phyloP scores from a whole-genome alignment of 139 green algal species.

The Deuterostichococcus epilithicus region DNA sequence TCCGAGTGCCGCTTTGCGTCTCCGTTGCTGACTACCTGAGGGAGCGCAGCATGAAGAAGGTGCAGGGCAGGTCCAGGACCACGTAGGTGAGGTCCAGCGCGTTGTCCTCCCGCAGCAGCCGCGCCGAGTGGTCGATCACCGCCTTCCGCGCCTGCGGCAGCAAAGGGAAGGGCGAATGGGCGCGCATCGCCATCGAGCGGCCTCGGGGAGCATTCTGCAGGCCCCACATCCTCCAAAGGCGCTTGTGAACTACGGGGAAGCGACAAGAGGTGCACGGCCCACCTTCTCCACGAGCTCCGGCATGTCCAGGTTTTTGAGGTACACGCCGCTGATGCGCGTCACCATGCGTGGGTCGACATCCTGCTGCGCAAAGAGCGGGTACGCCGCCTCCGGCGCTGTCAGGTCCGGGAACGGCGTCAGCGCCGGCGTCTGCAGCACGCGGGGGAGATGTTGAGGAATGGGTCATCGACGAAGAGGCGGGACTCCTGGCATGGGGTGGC shows the following conservation, averaged over 20 bases:
- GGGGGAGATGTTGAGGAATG: too few relatives aligned
- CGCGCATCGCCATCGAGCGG: slow-evolving; percentile 25
- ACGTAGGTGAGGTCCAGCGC: slow-evolving; percentile 30
- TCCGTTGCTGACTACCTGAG: slow-evolving; percentile 23
- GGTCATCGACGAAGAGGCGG: too few relatives aligned
- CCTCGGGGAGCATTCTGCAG: not conserved
- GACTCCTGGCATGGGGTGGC: too few relatives aligned
- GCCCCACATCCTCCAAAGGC: slow-evolving; percentile 13
- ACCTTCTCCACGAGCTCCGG: slow-evolving; percentile 27
- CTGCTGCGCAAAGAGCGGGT: slow-evolving; percentile 20
- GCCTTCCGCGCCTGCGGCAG: slow-evolving; percentile 2
- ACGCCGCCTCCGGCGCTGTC: slow-evolving; percentile 28
- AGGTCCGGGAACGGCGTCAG: slow-evolving; percentile 33
- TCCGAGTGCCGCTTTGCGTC: too few relatives aligned
- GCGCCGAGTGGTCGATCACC: slow-evolving; percentile 18
- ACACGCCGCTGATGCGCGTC: slow-evolving; percentile 27
- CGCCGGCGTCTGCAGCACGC: slow-evolving; percentile 24
- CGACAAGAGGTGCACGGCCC: not conserved
- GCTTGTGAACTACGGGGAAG: slow-evolving; percentile 2
- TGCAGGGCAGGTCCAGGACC: slow-evolving; percentile 64
- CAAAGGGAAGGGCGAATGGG: slow-evolving; percentile 19
- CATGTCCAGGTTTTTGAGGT: slow-evolving; percentile 34
- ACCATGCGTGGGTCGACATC: slow-evolving; percentile 20
- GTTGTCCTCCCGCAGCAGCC: slow-evolving; percentile 26
- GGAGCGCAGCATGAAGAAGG: slow-evolving; percentile 56